Evolutionary conservation across 2,329 filamentous ascomycete genomes (phyloP), one percentile per base, ranked within the genome.

Genomic region (Colletotrichum karsti): DNA sequence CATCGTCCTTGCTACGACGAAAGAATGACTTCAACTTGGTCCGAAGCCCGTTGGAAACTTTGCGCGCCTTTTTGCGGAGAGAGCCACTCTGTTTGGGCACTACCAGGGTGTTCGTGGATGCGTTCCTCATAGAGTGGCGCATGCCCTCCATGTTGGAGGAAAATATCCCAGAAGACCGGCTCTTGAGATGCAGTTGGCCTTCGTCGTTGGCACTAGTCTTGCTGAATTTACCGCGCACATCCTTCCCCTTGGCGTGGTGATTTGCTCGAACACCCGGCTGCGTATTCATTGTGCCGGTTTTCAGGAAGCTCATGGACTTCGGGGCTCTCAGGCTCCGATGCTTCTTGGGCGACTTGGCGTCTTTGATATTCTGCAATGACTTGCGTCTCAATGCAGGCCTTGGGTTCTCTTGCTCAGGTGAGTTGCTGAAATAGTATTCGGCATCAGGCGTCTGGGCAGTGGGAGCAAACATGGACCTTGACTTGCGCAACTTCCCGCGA

Each of bases 11-110:
- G 7, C 72, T 71, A 18, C 83, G 77, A 26, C 81, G 81, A 70
- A 92, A 89, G 0, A 91, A 80, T 39, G 78, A 85, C 75, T 85
- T 91, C 67, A 94, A 73, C 65, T 84, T 92, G 53, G 83, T 85
- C 73, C 85, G 91, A 41, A 94, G 73, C 0, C 85, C 87, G 15
- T 82, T 85, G 0, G 91, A 93, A 13, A 90, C 87, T 33, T 88
- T 90, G 24, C 91, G 84, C 10, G 88, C 87, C 56, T 85, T 89
- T 30, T 80, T 78, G 50, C 82, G 84, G 28, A 90, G 72, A 4
- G 70, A 42, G n/a, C 30, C 62, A 18, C 66, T 56, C 33, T 59
- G 54, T 20, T 44, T 59, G 4, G 58, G 51, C 13, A 28, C 30
- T 7, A 26, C 8, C 13, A 65, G 44, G 12, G 18, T 39, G n/a